Evolutionary conservation across 176 grass and related monocot genomes (phyloP).

Genomic region (Cymbopogon citratus): DNA sequence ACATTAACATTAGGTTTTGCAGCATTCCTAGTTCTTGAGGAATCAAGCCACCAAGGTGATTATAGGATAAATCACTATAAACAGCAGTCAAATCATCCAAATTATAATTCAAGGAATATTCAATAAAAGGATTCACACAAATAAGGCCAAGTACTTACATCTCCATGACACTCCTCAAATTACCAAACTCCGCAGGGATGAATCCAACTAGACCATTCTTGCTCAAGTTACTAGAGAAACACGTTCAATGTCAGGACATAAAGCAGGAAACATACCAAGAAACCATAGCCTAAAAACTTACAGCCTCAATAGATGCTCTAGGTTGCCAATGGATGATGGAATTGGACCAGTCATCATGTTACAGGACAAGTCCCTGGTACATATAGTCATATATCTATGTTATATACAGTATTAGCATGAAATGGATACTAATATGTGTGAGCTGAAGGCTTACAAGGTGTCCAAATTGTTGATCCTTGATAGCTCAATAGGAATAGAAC

Average conservation of each 20-base stretch:
- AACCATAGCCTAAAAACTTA: constrained; percentile 32
- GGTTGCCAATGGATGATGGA: constrained; percentile 71
- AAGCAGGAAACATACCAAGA: not conserved
- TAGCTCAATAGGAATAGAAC: constrained; percentile 81
- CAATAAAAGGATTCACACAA: not conserved
- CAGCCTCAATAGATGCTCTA: constrained; percentile 91
- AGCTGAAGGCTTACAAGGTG: constrained; percentile 62
- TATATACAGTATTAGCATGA: constrained; percentile 18
- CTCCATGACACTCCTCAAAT: constrained; percentile 94
- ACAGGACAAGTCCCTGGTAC: constrained; percentile 70
- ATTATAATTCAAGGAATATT: not conserved
- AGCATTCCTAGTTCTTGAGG: constrained; percentile 78
- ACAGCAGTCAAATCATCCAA: constrained; percentile 25
- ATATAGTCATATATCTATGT: constrained; percentile 1
- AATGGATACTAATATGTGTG: constrained; percentile 14
- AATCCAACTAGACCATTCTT: constrained; percentile 69
- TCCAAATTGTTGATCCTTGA: constrained; percentile 93
- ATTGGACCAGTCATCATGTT: constrained; percentile 83
- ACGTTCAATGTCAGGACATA: constrained; percentile 2
- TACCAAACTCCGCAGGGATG: constrained; percentile 86
- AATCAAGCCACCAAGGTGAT: constrained; percentile 60
- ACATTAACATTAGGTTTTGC: constrained; percentile 84
- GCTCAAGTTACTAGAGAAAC: constrained; percentile 78
- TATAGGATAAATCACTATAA: constrained; percentile 66
- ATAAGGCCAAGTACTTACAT: constrained; percentile 50